Conservation (phyloP, 1,139 yeast species). For the Sporopachydermia cereana region DNA sequence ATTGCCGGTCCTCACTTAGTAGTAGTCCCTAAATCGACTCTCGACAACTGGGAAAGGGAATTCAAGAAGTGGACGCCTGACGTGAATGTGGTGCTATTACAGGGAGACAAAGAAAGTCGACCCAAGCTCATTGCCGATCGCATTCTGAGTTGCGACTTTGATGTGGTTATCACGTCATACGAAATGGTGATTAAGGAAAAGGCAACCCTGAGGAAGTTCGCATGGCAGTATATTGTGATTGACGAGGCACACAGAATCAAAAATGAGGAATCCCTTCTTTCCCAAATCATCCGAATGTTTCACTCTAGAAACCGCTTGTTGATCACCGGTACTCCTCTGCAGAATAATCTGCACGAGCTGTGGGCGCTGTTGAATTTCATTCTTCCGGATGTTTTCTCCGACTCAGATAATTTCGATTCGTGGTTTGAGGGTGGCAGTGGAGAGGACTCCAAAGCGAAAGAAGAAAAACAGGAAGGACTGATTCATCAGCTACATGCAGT, state of each 20-base stretch:
- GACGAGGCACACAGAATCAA: slow-evolving; percentile 80
- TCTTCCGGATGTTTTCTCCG: slow-evolving; percentile 69
- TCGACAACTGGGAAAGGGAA: slow-evolving; percentile 73
- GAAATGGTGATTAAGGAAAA: slow-evolving; percentile 72
- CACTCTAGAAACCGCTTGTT: slow-evolving; percentile 57
- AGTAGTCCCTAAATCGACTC: slow-evolving; percentile 67
- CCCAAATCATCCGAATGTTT: slow-evolving; percentile 65
- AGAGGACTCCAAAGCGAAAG: slow-evolving; percentile 22
- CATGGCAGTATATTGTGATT: slow-evolving; percentile 65
- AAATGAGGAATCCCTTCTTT: slow-evolving; percentile 61
- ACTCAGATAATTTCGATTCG: slow-evolving; percentile 59
- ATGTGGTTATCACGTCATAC: slow-evolving; percentile 61
- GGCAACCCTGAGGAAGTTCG: slow-evolving; percentile 46
- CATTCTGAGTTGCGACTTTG: slow-evolving; percentile 53
- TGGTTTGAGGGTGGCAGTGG: slow-evolving; percentile 42
- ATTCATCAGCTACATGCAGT: slow-evolving; percentile 87
- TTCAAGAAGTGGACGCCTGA: slow-evolving; percentile 74
- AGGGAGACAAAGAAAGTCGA: slow-evolving; percentile 64
- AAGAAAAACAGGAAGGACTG: slow-evolving; percentile 46
- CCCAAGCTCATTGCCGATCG: slow-evolving; percentile 37
- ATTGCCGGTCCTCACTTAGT: slow-evolving; percentile 65
- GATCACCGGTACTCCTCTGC: slow-evolving; percentile 75
- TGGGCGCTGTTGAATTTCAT: slow-evolving; percentile 73
- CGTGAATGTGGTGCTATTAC: slow-evolving; percentile 51
- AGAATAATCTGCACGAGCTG: slow-evolving; percentile 65